Conservation (phyloP, 305 asterid species). For the Fraxinus platypoda region DNA sequence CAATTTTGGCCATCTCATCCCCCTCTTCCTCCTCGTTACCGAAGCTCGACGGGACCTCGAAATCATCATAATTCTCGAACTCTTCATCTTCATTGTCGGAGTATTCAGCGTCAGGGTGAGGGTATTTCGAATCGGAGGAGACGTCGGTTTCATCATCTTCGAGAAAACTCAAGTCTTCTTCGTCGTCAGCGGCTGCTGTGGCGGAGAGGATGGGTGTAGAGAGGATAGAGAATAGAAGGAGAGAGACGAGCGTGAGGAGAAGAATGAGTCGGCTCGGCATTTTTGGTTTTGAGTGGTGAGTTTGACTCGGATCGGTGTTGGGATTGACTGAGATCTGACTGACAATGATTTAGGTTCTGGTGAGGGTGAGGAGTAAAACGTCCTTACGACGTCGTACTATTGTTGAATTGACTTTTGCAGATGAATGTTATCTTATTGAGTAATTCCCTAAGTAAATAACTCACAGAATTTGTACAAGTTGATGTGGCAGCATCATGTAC, state of each 20-base stretch:
- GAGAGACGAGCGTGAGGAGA: conserved; percentile 42
- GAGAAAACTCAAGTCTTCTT: conserved; percentile 82
- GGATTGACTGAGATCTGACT: conserved; percentile 15
- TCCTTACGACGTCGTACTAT: not conserved
- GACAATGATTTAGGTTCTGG: not conserved
- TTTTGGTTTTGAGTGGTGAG: conserved; percentile 19
- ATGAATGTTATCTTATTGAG: not conserved
- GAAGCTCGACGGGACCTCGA: conserved; percentile 51
- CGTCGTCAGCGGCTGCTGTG: conserved; percentile 39
- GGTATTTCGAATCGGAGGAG: conserved; percentile 26
- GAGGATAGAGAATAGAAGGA: conserved; percentile 52
- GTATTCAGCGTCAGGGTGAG: conserved; percentile 42
- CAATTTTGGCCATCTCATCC: conserved; percentile 37
- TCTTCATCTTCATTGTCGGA: conserved; percentile 50
- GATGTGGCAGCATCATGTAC: too few species aligned
- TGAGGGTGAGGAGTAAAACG: not conserved
- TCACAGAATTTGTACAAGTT: too few species aligned
- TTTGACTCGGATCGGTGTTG: conserved; percentile 40
- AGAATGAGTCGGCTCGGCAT: conserved; percentile 55
- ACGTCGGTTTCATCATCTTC: conserved; percentile 46
- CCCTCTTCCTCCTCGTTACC: conserved; percentile 31
- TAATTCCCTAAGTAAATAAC: too few species aligned
- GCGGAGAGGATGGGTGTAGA: conserved; percentile 31
- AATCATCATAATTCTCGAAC: conserved; percentile 58
- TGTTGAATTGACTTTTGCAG: not conserved